phyloP scores from a whole-genome alignment of 2,329 filamentous ascomycete species.

The Penicillium sp. region DNA sequence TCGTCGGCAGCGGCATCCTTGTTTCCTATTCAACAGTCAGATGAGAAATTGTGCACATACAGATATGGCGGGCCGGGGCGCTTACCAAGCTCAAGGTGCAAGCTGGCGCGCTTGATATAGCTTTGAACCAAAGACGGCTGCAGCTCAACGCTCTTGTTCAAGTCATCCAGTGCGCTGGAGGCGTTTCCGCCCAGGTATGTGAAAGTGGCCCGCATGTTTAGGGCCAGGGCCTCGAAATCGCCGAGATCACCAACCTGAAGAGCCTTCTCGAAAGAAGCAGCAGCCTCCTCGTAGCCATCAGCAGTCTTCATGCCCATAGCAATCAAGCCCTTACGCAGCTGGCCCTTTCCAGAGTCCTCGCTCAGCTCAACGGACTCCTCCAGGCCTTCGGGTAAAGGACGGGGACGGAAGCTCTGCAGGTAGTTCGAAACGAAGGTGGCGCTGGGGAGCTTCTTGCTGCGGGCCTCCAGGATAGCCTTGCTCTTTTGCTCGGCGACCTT shows the following conservation, averaged over 20 bases:
- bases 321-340: slow-evolving; percentile 78
- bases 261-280: slow-evolving; percentile 80
- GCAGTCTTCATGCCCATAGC: slow-evolving; percentile 81
- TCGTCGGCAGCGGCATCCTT: slow-evolving; percentile 83
- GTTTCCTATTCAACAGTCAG: slow-evolving; percentile 56
- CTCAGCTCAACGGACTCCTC: slow-evolving; percentile 76
- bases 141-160: slow-evolving; percentile 89
- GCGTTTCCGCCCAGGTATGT: slow-evolving; percentile 88
- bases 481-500: slow-evolving; percentile 95
- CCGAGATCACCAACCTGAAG: slow-evolving; percentile 76
- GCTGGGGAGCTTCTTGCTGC: slow-evolving; percentile 83
- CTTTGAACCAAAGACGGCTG: slow-evolving; percentile 87
- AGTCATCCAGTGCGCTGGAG: slow-evolving; percentile 73
- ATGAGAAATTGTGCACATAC: neutral
- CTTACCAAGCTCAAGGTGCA: slow-evolving; percentile 88
- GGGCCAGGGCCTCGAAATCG: slow-evolving; percentile 82
- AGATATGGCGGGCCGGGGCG: slow-evolving; percentile 5
- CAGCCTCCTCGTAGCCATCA: slow-evolving; percentile 87
- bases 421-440: slow-evolving; percentile 98
- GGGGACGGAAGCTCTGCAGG: slow-evolving; percentile 92
- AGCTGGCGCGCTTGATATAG: slow-evolving; percentile 98
- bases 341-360: slow-evolving; percentile 75
- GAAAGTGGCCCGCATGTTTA: slow-evolving; percentile 97
- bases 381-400: slow-evolving; percentile 73
- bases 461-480: slow-evolving; percentile 77